Base-by-base conservation (phyloP, 2,329 filamentous ascomycete species). In the Neocucurbitaria cava region DNA sequence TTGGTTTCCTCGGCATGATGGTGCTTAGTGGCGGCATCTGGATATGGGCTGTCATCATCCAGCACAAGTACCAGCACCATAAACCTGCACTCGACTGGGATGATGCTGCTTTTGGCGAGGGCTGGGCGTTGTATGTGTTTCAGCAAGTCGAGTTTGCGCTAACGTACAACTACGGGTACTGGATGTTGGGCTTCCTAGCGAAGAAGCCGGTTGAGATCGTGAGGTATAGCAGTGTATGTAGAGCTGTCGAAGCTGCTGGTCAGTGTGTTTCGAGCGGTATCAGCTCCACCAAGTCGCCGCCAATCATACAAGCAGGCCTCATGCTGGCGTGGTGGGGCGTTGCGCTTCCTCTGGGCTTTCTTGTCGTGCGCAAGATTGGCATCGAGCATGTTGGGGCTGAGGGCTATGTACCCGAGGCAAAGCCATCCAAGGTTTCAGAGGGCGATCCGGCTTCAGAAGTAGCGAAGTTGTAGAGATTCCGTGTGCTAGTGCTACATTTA, bases 121-220 rank as follows among this genome's bases (percentile, higher is more conserved):
- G 66, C 0, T 73, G 69, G 66, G 74, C 65, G 5, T 50, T 75
- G 8, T 74, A 74, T 47, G 69, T 76, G 15, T 58, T 75, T 31
- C 70, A 62, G 67, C 73, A 72, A 49, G 63, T 72, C 17, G 70
- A 70, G 42, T 73, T 68, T 46, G 62, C 65, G 0, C 52, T 74
- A 45, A 65, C 68, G 7, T 72, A 74, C 50, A 75, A 74, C 49
- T 74, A 70, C 30, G 68, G 70, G 2, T 77, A 74, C 43, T 76
- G 72, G 69, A 53, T 76, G 1, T 62, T 73, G 8, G 68, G 71
- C 3, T 72, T 64, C 20, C 21, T 72, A 20, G 68, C 66, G 8
- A 62, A 59, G 46, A 58, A 65, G 6, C 61, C 66, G 1, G 62
- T 49, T 11, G 68, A 71, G 30, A 56, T 66, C 7, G 58, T 65